These are phyloP conservation scores for Suhomyces atakaporum DNA, from an alignment of 1,139 yeast species.

Conservation along the genomic window DNA sequence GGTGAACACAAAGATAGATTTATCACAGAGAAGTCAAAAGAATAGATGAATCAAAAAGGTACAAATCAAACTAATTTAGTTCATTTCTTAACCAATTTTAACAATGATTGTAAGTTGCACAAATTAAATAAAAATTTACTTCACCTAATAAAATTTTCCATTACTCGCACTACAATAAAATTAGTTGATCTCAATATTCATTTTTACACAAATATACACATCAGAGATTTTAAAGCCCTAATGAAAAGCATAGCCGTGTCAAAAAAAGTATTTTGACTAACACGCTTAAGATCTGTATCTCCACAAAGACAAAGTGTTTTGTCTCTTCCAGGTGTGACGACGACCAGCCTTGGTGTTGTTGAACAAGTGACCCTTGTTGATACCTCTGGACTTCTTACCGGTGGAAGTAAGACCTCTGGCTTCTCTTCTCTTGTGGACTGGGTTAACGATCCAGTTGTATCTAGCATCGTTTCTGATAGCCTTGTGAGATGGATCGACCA, in stretches of 20 bases:
- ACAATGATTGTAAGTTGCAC: no score
- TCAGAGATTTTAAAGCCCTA: neutral
- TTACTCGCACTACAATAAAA: neutral
- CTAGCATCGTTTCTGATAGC: slow-evolving; percentile 99
- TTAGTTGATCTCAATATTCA: slow-evolving; percentile 8
- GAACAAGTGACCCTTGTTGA: slow-evolving; percentile 99
- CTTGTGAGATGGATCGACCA: slow-evolving; percentile 96
- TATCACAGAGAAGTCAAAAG: neutral
- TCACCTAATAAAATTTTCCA: no score
- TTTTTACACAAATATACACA: slow-evolving; percentile 10
- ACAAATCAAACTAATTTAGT: no score
- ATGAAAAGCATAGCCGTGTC: slow-evolving; percentile 1
- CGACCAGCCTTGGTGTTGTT: slow-evolving; percentile 98
- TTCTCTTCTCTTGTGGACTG: slow-evolving; percentile 99
- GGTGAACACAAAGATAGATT: slow-evolving; percentile 4
- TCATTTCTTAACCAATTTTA: no score
- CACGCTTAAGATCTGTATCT: slow-evolving; percentile 90
- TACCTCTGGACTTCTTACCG: slow-evolving; percentile 99
- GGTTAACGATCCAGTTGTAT: slow-evolving; percentile 99
- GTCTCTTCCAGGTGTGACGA: slow-evolving; percentile 99
- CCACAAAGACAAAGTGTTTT: slow-evolving; percentile 98
- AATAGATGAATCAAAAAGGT: no score
- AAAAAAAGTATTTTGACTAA: slow-evolving; percentile 4
- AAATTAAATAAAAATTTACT: no score
- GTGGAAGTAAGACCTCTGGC: slow-evolving; percentile 98